Evolutionary conservation across 192 early-diverging fungal species (phyloP), one percentile per base, ranked within the genome.

Genomic region (Chytriomyces confervae): DNA sequence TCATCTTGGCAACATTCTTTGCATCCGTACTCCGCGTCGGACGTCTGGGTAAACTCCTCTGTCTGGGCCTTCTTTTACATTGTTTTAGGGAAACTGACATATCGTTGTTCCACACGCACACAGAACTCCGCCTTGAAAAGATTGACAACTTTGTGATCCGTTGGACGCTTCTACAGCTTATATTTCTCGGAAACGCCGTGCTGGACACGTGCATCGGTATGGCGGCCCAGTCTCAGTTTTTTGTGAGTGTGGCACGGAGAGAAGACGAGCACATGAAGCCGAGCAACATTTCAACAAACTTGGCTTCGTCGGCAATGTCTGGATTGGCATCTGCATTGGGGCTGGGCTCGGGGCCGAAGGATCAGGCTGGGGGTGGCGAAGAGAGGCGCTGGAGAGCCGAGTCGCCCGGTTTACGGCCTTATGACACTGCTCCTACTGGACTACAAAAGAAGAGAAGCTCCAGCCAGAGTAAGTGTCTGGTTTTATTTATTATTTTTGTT

Each of bases 151-250:
- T 79, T 23, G 9, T 75, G 6, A 23, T 79, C n/a, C 61, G 78
- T 6, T 79, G 78, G 78, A 13, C 68, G 11, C 13, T 79, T 36
- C 69, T 79, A 4, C 78, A 79, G 44, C n/a, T 79, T 8, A 20
- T 79, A 62, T 75, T 79, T 53, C 13, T 79, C 49, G 78, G 78
- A 7, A 57, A 79, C 78, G 18, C 78, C 6, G 78, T 79, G 10
- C 46, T 79, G 5, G 78, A 79, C 57, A 44, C 61, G 13, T 23
- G 23, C 27, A 45, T 79, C 5, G 23, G 13, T 10, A n/a, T 74
- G 16, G 71, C 53, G 50, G 70, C 64, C 2, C n/a, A 23, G 18
- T 16, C n/a, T 4, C 62, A 74, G 9, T 79, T 75, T 46, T 71
- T 78, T 62, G 68, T 62, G 4, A n/a, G 16, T 16, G 13, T 7